Evolutionary conservation across 2,329 filamentous ascomycete species (phyloP).

Genomic region (Alternaria sp.): DNA sequence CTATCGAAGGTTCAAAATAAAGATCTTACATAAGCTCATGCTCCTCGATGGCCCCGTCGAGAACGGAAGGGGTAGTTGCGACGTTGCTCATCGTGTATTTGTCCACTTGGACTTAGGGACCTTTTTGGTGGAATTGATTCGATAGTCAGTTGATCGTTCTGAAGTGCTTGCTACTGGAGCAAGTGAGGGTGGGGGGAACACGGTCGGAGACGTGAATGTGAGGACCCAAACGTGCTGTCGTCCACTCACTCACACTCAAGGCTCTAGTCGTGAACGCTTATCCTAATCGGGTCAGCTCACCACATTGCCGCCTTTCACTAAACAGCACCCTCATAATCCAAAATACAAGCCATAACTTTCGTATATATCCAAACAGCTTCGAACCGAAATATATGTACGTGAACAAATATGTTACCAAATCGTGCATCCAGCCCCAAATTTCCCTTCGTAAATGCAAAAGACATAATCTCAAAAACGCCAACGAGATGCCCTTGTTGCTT

Average conservation of each 20-base stretch:
- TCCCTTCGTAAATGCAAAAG: background rate
- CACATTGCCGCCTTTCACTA: rapidly evolving
- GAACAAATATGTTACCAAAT: background rate
- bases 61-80: background rate
- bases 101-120: background rate
- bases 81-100: background rate
- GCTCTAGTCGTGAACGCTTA: background rate
- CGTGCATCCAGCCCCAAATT: background rate
- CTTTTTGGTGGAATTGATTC: background rate
- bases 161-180: no score
- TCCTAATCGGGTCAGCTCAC: background rate
- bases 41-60: background rate
- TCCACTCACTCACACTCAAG: background rate
- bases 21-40: background rate
- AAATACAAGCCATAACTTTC: background rate
- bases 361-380: background rate
- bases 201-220: no score
- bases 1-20: no score
- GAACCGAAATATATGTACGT: background rate
- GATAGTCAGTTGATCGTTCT: no score
- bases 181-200: no score
- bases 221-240: background rate
- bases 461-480: conserved; percentile 1
- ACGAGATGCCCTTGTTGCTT: background rate
- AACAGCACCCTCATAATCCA: background rate